Percentiles rank a stretch among this genome's conserved stretches.
Conservation (phyloP, 164 flowering plant species). For the Vitis vinifera region ASM3070453v1 NC_081822.1:6082501-6083000, state of each 20-base stretch:
- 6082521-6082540: slow-evolving; percentile 88
- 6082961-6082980: no score
- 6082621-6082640: slow-evolving; percentile 54
- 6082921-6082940: no score
- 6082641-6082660: slow-evolving; percentile 72
- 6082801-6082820: slow-evolving; percentile 47
- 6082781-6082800: slow-evolving; percentile 71
- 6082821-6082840: slow-evolving; percentile 66
- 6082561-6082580: slow-evolving; percentile 71
- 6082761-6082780: slow-evolving; percentile 93
- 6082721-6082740: slow-evolving; percentile 96
- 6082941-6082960: no score
- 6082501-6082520: slow-evolving; percentile 92
- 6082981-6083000: no score
- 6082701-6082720: slow-evolving; percentile 64
- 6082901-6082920: no score
- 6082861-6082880: not conserved
- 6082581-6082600: slow-evolving; percentile 92
- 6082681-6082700: slow-evolving; percentile 44
- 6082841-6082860: slow-evolving; percentile 24
- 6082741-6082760: slow-evolving; percentile 93
- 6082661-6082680: slow-evolving; percentile 55
- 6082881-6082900: not conserved
- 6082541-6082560: slow-evolving; percentile 80
- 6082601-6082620: slow-evolving; percentile 66